Evolutionary conservation across 2,329 filamentous ascomycete genomes (phyloP), one percentile per base, ranked within the genome.

Genomic region (Pseudogymnoascus sp.): DNA sequence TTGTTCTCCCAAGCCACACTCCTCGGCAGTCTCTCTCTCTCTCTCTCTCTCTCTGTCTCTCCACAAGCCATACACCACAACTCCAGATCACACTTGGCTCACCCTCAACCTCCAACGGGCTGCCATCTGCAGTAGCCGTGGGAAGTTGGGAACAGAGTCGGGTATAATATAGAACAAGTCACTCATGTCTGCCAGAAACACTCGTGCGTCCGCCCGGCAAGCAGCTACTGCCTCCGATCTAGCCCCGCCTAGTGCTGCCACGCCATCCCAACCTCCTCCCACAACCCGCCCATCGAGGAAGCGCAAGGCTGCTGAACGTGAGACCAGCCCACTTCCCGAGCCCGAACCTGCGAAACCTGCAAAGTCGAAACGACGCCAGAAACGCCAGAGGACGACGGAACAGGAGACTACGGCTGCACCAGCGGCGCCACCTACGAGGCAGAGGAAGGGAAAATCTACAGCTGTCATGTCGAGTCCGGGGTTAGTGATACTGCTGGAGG

Each of bases 101-200:
- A 42, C 40, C 62, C 49, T 56, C 49, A 56, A 34, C 49, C 9
- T 56, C 28, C 28, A 56, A 34, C 28, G 49, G 49, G 49, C 49
- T 56, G 11, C 49, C 16, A 56, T 56, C 49, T 36, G 28, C 49
- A 63, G 61, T 60, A 56, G 31, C 61, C 53, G 62, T 59, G 53
- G 38, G 28, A 62, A 61, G 62, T 56, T 43, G 64, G 46, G 64
- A 64, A 34, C 16, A 43, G 59, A 60, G 43, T 42, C 40, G 53
- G 64, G 63, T 61, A 63, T 18, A 36, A 28, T 65, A 42, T 40
- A 66, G 64, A 63, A 59, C 66, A 69, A 64, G 67, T 81, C 49
- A 88, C 90, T 93, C 87, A 97, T 96, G 92, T 91, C 90, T 86
- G 82, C 87, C 85, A 97, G 93, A 90, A 88, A 95, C 73, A 97